Base-by-base conservation (phyloP, 768 basidiomycete genomes). In the Rubroboletus pulcherrimus region DNA sequence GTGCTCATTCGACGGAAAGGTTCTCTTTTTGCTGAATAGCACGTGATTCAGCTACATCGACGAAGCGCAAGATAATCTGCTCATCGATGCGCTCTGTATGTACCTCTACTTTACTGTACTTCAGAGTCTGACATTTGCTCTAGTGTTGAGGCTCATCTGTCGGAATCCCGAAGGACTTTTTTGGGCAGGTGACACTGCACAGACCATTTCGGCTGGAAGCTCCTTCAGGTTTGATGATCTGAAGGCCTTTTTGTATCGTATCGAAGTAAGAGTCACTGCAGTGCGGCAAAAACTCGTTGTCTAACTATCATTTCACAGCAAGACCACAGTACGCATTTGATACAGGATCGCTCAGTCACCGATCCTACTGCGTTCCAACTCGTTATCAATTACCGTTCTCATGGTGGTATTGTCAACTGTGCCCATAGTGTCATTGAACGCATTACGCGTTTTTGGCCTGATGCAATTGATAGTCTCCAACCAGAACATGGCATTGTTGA, bases 131-230 rank as follows among this genome's bases (percentile, higher is more conserved):
- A 71, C 14, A 1, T 50, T 7, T 29, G 1, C 7, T 31, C 26
- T 53, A 89, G 88, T 90, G 4, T 67, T 90, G 39, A 73, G 86
- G 31, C 73, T 74, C 0, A 64, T 90, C n/a, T 89, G 85, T 57
- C 68, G 68, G 11, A 89, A 89, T 61, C 77, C 81, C 0, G 73
- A 86, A 49, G 87, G 88, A 0, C 68, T 89, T 19, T 86, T 90
- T 58, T 89, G 86, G 85, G 88, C 87, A 2, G 89, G 89, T 0
- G 89, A 91, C 63, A 89, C 89, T 0, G 87, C 89, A 0, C 89
- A 91, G 59, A 86, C 88, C 0, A 90, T 91, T 38, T 83, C 86
- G 0, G 78, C 81, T 0, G 89, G 88, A 3, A 87, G 85, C 57
- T 78, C 85, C 0, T 91, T 91, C 60, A 73, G 83, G 10, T 91